These are phyloP conservation scores for Wickerhamiella sorbophila DNA, from an alignment of 805 yeast genomes.

Conservation along the genomic window DNA sequence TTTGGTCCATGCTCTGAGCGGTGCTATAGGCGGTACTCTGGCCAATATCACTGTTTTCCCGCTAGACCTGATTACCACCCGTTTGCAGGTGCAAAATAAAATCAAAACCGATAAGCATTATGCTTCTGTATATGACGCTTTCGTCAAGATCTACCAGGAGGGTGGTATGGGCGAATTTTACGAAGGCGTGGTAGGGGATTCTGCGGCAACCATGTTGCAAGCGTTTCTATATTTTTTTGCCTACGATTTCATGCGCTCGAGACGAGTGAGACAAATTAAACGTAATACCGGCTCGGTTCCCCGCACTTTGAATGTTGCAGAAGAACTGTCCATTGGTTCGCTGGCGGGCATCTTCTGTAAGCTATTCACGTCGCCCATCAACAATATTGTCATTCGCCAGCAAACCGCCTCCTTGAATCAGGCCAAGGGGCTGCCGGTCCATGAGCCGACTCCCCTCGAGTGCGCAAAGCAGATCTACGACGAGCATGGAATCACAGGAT, in stretches of 20 bases:
- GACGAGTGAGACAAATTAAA: constrained; percentile 12
- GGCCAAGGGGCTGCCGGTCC: not conserved
- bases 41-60: constrained; percentile 22
- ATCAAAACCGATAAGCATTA: constrained; percentile 26
- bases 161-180: constrained; percentile 68
- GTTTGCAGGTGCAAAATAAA: constrained; percentile 22
- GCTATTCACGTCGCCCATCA: constrained; percentile 22
- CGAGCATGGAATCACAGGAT: constrained; percentile 22
- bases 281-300: constrained; percentile 17
- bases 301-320: constrained; percentile 19
- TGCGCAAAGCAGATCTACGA: constrained; percentile 16
- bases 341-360: constrained; percentile 24
- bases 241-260: constrained; percentile 21
- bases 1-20: constrained; percentile 20
- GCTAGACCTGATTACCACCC: constrained; percentile 22
- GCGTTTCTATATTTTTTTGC: constrained; percentile 24
- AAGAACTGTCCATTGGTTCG: constrained; percentile 22
- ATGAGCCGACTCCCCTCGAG: not conserved
- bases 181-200: constrained; percentile 51
- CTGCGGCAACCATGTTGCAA: constrained; percentile 20
- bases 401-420: constrained; percentile 16
- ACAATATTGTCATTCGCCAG: constrained; percentile 21
- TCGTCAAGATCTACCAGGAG: constrained; percentile 47
- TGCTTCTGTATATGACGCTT: constrained; percentile 60
- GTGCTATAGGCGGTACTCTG: constrained; percentile 24